A percentile compares a stretch with the other conserved stretches of the same genome.
These are phyloP conservation scores for Penicillium sp. DNA, from an alignment of 2,329 filamentous ascomycete species.

Conservation along the genomic window DNA sequence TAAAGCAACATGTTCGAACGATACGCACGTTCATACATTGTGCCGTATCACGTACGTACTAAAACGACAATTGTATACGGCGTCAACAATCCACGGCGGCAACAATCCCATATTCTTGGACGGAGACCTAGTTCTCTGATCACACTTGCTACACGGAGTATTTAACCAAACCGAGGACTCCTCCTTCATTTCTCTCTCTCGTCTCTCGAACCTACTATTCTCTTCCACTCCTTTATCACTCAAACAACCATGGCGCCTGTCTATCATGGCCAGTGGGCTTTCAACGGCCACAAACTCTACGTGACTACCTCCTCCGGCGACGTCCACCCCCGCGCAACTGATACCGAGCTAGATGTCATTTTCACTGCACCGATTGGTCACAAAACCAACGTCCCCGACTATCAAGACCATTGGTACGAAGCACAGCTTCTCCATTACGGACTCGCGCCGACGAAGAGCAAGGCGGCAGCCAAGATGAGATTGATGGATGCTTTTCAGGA, in stretches of 20 bases:
- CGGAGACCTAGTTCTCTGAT: no score
- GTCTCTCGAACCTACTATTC: no score
- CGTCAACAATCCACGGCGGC: no score
- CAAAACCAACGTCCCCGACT: conserved; percentile 42
- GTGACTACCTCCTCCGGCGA: conserved; percentile 43
- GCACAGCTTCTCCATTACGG: conserved; percentile 65
- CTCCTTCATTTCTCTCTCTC: no score
- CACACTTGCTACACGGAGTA: no score
- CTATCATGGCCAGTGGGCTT: conserved; percentile 45
- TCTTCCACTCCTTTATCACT: no score
- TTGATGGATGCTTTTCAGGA: conserved; percentile 58
- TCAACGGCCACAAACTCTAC: conserved; percentile 46
- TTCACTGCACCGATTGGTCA: conserved; percentile 29
- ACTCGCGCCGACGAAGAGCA: conserved; percentile 56
- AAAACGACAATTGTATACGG: no score
- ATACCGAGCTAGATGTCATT: conserved; percentile 47
- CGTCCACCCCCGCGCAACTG: conserved; percentile 49
- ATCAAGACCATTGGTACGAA: conserved; percentile 61
- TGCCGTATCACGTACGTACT: neutral
- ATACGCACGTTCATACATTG: neutral
- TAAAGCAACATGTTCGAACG: neutral
- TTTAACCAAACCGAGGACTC: no score
- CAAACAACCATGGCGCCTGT: conserved; percentile 22
- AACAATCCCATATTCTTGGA: no score
- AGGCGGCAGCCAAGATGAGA: conserved; percentile 59